Evolutionary conservation across 2,329 filamentous ascomycete species (phyloP), one percentile per base, ranked within the genome.

Genomic region (Colletotrichum sidae): DNA sequence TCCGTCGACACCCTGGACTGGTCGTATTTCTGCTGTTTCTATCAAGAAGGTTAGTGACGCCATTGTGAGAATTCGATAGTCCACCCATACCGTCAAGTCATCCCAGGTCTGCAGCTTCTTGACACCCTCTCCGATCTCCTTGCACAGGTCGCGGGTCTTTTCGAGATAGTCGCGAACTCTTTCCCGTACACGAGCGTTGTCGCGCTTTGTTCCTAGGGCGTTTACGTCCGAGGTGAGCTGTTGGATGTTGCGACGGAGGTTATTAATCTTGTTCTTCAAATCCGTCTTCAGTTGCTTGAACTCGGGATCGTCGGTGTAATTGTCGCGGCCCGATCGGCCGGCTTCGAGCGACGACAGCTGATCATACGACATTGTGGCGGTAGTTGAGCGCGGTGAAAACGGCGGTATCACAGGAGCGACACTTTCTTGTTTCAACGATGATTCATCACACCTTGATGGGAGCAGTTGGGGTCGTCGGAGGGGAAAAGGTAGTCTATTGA

Each of bases 1-100:
- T 98, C 94, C 74, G 93, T 92, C 68, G 93, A 95, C 39, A 99
- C 86, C 78, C 98, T 98, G 71, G 95, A 92, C 74, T 97, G 95
- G 25, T 94, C 96, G 83, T 97, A 98, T 79, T 95, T 96, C 83
- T 99, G 96, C 59, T 93, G 92, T 67, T 95, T 93, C 93, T 97
- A 8, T 25, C 3, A 6, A 34, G 12, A 9, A 15, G 50, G 39
- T 41, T 35, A 58, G 41, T 5, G 25, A 25, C 25, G 25, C 25
- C 4, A 9, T 35, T 3, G 6, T 6, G 51, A 17, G 12, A 8
- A 37, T 17, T 25, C 58, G 56, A 25, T 54, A 35, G 57, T 55
- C 5, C 2, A 25, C 1, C n/a, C 86, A 70, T 84, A 94, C 91
- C 75, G 90, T 92, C 55, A 93, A 89, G 73, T 95, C 93, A 75